Evolutionary conservation across 2,329 filamentous ascomycete genomes (phyloP).

Genomic region (Sporothrix humicola): DNA sequence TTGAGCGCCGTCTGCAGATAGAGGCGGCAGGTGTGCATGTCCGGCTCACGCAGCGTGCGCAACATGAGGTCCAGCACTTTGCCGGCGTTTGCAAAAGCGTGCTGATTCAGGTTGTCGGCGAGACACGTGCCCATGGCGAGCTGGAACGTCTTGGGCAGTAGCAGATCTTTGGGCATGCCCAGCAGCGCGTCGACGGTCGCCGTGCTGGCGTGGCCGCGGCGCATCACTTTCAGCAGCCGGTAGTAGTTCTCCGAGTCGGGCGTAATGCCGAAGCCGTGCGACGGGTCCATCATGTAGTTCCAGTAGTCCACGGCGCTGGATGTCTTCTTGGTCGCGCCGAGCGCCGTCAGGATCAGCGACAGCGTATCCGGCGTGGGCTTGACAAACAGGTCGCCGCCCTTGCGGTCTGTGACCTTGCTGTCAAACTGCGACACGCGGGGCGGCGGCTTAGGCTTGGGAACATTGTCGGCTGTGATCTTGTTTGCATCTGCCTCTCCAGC

Average conservation of each 20-base stretch:
- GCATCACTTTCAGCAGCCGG: conserved; percentile 70
- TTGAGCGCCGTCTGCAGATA: conserved; percentile 64
- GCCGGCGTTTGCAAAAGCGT: conserved; percentile 68
- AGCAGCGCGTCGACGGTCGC: conserved; percentile 65
- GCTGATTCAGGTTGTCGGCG: conserved; percentile 76
- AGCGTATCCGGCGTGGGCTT: conserved; percentile 64
- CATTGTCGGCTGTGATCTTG: background rate
- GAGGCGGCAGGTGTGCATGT: conserved; percentile 56
- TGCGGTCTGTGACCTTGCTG: background rate
- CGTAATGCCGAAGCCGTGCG: conserved; percentile 65
- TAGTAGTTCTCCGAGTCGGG: conserved; percentile 77
- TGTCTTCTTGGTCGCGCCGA: conserved; percentile 64
- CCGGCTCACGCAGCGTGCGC: conserved; percentile 51
- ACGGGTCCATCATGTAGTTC: conserved; percentile 67
- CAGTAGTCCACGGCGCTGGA: conserved; percentile 77
- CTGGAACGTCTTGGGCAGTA: conserved; percentile 64
- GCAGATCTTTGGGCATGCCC: conserved; percentile 54
- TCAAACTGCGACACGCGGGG: conserved; percentile 27
- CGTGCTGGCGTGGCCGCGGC: conserved; percentile 67
- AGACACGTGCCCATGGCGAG: conserved; percentile 76
- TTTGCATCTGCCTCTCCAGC: background rate
- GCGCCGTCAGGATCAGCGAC: conserved; percentile 70
- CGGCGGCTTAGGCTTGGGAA: background rate
- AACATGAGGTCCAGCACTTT: conserved; percentile 69
- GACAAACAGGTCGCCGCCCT: conserved; percentile 41